These are phyloP conservation scores for Eucalyptus shirleyi DNA, from an alignment of 345 rosid genomes.

Conservation along the genomic window DNA sequence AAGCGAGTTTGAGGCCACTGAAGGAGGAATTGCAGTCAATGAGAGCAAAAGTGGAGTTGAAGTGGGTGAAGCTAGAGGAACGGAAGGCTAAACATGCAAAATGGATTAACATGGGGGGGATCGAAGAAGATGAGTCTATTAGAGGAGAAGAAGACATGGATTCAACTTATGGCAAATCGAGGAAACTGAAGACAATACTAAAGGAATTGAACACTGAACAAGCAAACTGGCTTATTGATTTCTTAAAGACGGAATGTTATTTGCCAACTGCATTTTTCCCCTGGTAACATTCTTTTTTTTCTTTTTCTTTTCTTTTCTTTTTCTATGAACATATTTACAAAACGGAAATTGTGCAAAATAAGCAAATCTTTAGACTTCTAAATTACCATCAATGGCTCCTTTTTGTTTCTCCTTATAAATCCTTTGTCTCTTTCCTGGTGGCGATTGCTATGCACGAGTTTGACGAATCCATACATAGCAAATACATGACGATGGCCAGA, in stretches of 20 bases:
- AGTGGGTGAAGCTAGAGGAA: fast-evolving
- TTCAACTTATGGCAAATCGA: fast-evolving
- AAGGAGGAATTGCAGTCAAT: fast-evolving
- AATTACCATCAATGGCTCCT: too few relatives aligned
- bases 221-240: fast-evolving
- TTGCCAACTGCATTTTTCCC: background rate
- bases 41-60: background rate
- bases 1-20: fast-evolving
- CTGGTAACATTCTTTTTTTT: fast-evolving
- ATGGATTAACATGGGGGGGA: background rate
- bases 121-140: too few relatives aligned
- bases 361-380: too few relatives aligned
- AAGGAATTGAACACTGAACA: fast-evolving
- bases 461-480: too few relatives aligned
- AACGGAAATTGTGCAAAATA: too few relatives aligned
- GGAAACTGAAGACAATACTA: fast-evolving
- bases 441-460: too few relatives aligned
- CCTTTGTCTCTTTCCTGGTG: too few relatives aligned
- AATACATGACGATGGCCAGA: too few relatives aligned
- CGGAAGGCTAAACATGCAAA: background rate
- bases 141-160: background rate
- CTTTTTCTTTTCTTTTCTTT: too few relatives aligned
- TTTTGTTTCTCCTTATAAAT: too few relatives aligned
- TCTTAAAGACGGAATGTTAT: too few relatives aligned
- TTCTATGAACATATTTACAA: too few relatives aligned